phyloP scores from a whole-genome alignment of 768 basidiomycete genomes.

The Mycena kentingensis region DNA sequence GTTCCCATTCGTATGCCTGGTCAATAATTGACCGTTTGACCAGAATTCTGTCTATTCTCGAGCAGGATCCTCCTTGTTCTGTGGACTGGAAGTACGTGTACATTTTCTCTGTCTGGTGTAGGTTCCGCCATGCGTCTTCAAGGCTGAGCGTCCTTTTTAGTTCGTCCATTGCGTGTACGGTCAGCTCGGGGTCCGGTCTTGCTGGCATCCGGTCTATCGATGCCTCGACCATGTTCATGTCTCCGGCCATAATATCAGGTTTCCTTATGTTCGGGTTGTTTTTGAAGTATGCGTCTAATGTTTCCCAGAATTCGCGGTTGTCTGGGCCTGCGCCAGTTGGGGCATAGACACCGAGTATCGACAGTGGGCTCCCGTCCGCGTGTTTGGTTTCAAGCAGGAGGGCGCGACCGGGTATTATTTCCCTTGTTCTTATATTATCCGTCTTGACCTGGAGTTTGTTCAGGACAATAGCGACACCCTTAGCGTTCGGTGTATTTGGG shows the following conservation, averaged over 20 bases:
- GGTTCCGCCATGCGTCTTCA: slow-evolving; percentile 35
- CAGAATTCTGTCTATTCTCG: slow-evolving; percentile 41
- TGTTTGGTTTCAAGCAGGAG: slow-evolving; percentile 11
- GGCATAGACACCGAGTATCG: slow-evolving; percentile 37
- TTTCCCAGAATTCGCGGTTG: slow-evolving; percentile 35
- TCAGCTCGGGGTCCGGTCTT: slow-evolving; percentile 16
- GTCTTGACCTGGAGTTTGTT: slow-evolving; percentile 30
- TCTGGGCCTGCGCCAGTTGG: slow-evolving; percentile 31
- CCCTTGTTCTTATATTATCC: not conserved
- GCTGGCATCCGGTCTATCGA: slow-evolving; percentile 37
- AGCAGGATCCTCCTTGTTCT: slow-evolving; percentile 20
- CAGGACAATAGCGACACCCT: slow-evolving; percentile 36
- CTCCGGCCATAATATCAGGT: slow-evolving; percentile 41
- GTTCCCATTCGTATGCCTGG: slow-evolving; percentile 29
- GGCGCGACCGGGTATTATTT: slow-evolving; percentile 5
- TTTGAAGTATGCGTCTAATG: slow-evolving; percentile 17
- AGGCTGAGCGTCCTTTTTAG: slow-evolving; percentile 26
- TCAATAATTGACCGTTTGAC: slow-evolving; percentile 12
- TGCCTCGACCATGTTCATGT: slow-evolving; percentile 47
- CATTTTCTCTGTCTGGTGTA: slow-evolving; percentile 20
- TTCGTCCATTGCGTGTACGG: slow-evolving; percentile 20
- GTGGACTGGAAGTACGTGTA: slow-evolving; percentile 32
- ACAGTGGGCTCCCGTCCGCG: slow-evolving; percentile 23
- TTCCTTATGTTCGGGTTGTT: slow-evolving; percentile 6
- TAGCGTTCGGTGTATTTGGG: slow-evolving; percentile 16